Evolutionary conservation across 2,329 filamentous ascomycete species (phyloP), one percentile per base, ranked within the genome.

Genomic region (Trichoderma breve): DNA sequence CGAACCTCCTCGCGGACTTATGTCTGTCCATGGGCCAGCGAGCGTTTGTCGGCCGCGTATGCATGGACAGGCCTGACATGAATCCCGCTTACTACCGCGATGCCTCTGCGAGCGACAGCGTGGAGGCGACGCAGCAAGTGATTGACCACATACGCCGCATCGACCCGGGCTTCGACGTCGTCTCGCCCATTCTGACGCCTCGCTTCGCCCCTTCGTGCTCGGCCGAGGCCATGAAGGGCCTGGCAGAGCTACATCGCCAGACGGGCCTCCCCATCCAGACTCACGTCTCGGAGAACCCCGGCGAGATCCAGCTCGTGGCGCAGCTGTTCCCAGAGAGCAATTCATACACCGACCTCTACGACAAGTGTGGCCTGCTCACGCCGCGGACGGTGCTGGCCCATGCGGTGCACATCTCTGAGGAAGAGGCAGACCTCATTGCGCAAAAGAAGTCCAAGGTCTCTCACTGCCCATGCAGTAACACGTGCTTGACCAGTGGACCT

Each of bases 31-130:
- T 89, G 30, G 96, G 96, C 58, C 96, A 99, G 82, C 87, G 96
- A 68, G 96, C 96, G 7, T 93, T 98, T 75, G 89, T 99, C 53
- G 96, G 96, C 36, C 88, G 96, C 53, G 93, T 97, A n/a, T 98
- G 95, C 84, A 98, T 99, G 96, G 94, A 98, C 80, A 87, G 87
- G 34, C 80, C 81, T 0, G 80, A 83, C 0, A 82, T 92, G 5
- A 91, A 90, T 47, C 95, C 95, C 0, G 86, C 88, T 1, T 93
- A 91, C 83, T 98, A 98, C 83, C 87, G 90, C 26, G 96, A 99
- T 79, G 87, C 88, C 71, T 90, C 87, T 18, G 82, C 90, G 0
- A 87, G 87, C 2, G 83, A 86, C 28, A 86, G 90, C 0, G 70
- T 93, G 0, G 75, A 80, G 2, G 86, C 86, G 47, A 92, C 92